phyloP scores from a whole-genome alignment of 257 asterid genomes.

The Solanum sitiens region DNA sequence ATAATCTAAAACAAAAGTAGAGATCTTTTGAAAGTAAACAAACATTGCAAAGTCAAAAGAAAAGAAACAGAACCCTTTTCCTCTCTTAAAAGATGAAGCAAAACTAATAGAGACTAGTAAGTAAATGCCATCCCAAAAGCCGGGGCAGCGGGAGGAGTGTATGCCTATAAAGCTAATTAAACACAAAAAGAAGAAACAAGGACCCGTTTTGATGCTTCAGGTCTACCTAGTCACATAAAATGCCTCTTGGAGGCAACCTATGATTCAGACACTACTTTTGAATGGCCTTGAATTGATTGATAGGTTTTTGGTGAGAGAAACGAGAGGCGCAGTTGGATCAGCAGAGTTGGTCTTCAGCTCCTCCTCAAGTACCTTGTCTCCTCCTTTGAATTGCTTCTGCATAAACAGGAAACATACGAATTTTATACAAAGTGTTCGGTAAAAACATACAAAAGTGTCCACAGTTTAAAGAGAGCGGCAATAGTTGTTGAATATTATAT shows the following conservation, averaged over 20 bases:
- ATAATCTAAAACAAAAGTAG: not conserved
- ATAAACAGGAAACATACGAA: not conserved
- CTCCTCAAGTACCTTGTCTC: slow-evolving; percentile 17
- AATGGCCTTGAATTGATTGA: slow-evolving; percentile 32
- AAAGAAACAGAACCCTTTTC: not conserved
- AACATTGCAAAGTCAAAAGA: not conserved
- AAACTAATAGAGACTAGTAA: not conserved
- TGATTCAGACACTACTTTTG: slow-evolving; percentile 21
- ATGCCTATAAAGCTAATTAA: not conserved
- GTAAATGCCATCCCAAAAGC: not conserved
- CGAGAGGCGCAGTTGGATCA: slow-evolving; percentile 25
- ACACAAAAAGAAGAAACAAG: not conserved
- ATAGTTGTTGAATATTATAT: not conserved
- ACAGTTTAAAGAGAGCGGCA: not conserved
- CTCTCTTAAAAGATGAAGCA: not conserved
- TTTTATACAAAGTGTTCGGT: not conserved
- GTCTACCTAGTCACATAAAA: not conserved
- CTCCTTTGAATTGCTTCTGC: slow-evolving; percentile 31
- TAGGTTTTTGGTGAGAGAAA: slow-evolving; percentile 36
- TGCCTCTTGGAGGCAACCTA: slow-evolving; percentile 7
- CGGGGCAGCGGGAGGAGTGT: not conserved
- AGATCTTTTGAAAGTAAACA: not conserved
- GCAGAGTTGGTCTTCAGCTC: slow-evolving; percentile 8
- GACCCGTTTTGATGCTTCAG: not conserved
- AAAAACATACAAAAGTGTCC: not conserved